phyloP scores from a whole-genome alignment of 129 eudicot species.

The Gnaphalium uliginosum region DNA sequence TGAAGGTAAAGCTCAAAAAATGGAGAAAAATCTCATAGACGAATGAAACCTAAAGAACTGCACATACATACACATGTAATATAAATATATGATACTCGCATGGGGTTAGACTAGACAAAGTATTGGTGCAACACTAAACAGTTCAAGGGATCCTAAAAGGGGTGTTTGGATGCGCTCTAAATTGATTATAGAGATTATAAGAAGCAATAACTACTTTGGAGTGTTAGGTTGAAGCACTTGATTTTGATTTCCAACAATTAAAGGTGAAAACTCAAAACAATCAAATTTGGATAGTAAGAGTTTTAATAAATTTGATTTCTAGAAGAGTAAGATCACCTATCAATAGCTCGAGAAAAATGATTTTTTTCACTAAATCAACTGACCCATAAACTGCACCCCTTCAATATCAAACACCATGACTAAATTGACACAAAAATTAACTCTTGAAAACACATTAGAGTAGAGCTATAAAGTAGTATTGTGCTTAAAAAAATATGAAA shows the following conservation, averaged over 20 bases:
- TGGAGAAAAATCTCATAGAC: background rate
- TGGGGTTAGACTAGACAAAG: background rate
- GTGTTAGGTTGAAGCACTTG: background rate
- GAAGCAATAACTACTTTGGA: background rate
- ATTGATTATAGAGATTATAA: background rate
- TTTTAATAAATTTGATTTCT: background rate
- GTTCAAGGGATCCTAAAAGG: background rate
- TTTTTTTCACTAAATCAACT: background rate
- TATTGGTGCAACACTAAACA: background rate
- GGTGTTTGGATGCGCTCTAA: background rate
- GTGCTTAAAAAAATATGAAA: background rate
- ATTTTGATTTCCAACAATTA: background rate
- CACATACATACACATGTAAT: background rate
- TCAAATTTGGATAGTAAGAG: background rate
- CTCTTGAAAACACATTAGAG: background rate
- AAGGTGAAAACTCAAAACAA: background rate
- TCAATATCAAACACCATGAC: background rate
- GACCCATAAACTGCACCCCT: background rate
- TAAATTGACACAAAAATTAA: background rate
- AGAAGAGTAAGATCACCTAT: background rate
- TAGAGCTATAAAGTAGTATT: background rate
- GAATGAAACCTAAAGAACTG: background rate
- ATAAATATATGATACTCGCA: background rate
- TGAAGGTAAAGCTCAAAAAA: background rate
- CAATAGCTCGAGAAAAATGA: background rate